Percentiles rank a stretch among this genome's conserved stretches.
These are phyloP conservation scores for Sugiyamaella castrensis DNA, from an alignment of 1,139 yeast species.

Conservation along the genomic window DNA sequence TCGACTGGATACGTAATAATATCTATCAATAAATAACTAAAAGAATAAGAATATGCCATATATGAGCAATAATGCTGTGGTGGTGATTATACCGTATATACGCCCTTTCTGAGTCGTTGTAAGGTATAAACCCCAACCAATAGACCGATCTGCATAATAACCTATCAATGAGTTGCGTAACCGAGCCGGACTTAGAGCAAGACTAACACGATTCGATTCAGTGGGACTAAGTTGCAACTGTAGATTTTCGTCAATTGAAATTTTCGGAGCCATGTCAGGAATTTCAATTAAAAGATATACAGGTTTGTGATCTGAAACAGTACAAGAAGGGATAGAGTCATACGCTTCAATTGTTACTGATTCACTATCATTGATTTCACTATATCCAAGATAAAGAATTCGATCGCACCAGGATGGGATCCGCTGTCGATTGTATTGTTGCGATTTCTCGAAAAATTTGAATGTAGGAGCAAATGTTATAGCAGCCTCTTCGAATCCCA, in stretches of 20 bases:
- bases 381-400: slow-evolving; percentile 55
- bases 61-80: slow-evolving; percentile 6
- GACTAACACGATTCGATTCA: neutral
- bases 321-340: slow-evolving; percentile 45
- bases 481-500: slow-evolving; percentile 62
- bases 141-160: slow-evolving; percentile 22
- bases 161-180: slow-evolving; percentile 17
- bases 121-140: slow-evolving; percentile 28
- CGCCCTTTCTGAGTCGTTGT: slow-evolving; percentile 23
- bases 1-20: too few relatives aligned
- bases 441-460: slow-evolving; percentile 50
- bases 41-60: slow-evolving; percentile 9
- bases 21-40: too few relatives aligned
- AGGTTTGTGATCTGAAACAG: slow-evolving; percentile 46
- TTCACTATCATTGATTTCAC: slow-evolving; percentile 20
- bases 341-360: slow-evolving; percentile 36
- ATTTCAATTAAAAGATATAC: slow-evolving; percentile 41
- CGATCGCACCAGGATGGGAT: slow-evolving; percentile 91
- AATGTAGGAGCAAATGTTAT: slow-evolving; percentile 72
- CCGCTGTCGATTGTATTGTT: slow-evolving; percentile 55
- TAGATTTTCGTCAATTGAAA: neutral
- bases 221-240: neutral
- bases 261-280: slow-evolving; percentile 19
- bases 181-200: slow-evolving; percentile 7
- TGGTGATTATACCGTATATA: slow-evolving; percentile 7